Evolutionary conservation across 371 early-diverging fungal species (phyloP).

Genomic region (Nematocida homosporus): DNA sequence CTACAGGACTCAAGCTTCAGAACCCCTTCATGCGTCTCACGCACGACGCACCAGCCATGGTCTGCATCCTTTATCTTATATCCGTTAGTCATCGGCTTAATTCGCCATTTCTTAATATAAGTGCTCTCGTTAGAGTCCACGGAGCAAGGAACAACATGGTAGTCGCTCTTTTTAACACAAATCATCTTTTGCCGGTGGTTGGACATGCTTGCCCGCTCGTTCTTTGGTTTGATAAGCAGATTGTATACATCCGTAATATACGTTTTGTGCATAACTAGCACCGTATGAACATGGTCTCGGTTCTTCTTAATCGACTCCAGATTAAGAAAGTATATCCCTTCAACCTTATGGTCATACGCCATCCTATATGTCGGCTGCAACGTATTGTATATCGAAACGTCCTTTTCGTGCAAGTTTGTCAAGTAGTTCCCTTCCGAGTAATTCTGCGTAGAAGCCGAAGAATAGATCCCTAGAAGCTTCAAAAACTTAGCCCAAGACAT

Average conservation of each 20-base stretch:
- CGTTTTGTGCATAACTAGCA: slow-evolving; percentile 36
- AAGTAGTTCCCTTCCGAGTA: slow-evolving; percentile 47
- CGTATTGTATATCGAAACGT: slow-evolving; percentile 45
- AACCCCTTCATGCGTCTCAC: not conserved
- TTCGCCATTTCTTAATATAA: slow-evolving; percentile 31
- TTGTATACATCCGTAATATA: slow-evolving; percentile 1
- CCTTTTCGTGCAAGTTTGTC: slow-evolving; percentile 17
- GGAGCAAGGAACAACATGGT: slow-evolving; percentile 15
- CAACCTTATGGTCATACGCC: slow-evolving; percentile 30
- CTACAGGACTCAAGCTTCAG: slow-evolving; percentile 21
- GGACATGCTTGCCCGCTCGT: slow-evolving; percentile 5
- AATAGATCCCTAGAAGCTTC: slow-evolving; percentile 36
- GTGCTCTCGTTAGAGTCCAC: not conserved
- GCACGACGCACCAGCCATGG: slow-evolving; percentile 5
- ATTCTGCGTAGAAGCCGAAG: not conserved
- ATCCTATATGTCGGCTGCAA: slow-evolving; percentile 45
- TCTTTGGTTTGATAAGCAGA: slow-evolving; percentile 42
- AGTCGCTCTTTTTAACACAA: slow-evolving; percentile 10
- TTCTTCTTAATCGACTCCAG: slow-evolving; percentile 48
- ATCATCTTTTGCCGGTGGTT: slow-evolving; percentile 15
- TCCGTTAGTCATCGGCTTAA: slow-evolving; percentile 34
- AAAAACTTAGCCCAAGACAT: slow-evolving; percentile 54
- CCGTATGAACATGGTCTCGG: slow-evolving; percentile 34
- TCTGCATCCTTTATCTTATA: slow-evolving; percentile 40
- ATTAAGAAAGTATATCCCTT: slow-evolving; percentile 25